Evolutionary conservation across 164 flowering plant genomes (phyloP).

Genomic region (Akebia trifoliata): DNA sequence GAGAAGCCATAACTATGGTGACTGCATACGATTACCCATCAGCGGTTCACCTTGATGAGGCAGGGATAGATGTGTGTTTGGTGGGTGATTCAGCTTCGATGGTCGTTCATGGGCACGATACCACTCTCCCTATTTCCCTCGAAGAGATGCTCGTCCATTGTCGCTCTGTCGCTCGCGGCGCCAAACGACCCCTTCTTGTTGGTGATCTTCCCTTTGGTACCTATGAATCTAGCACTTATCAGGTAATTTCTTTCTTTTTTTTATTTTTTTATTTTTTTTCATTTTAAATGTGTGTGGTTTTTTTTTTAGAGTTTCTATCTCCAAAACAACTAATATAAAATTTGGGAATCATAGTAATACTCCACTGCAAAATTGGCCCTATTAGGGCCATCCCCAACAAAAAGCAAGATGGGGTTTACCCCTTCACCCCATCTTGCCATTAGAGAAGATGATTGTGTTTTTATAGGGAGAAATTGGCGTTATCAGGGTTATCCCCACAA

Average conservation of each 20-base stretch:
- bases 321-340: too few species aligned
- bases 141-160: slow-evolving; percentile 98
- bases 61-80: slow-evolving; percentile 82
- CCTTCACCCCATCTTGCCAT: too few species aligned
- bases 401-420: too few species aligned
- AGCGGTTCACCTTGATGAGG: slow-evolving; percentile 74
- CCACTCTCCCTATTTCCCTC: slow-evolving; percentile 76
- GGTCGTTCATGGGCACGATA: slow-evolving; percentile 98
- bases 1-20: slow-evolving; percentile 73
- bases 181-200: slow-evolving; percentile 67
- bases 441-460: too few species aligned
- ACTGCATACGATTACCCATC: slow-evolving; percentile 97
- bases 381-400: too few species aligned
- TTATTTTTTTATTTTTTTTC: neutral
- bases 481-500: too few species aligned
- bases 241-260: slow-evolving; percentile 34
- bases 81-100: slow-evolving; percentile 95
- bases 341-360: too few species aligned
- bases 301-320: too few species aligned
- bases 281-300: neutral
- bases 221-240: slow-evolving; percentile 63
- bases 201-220: slow-evolving; percentile 91
- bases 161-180: slow-evolving; percentile 90
- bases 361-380: too few species aligned
- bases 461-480: too few species aligned